Percentiles rank a stretch among this genome's conserved stretches.
phyloP scores from a whole-genome alignment of 164 flowering plant genomes.

The Umbellularia californica region DNA sequence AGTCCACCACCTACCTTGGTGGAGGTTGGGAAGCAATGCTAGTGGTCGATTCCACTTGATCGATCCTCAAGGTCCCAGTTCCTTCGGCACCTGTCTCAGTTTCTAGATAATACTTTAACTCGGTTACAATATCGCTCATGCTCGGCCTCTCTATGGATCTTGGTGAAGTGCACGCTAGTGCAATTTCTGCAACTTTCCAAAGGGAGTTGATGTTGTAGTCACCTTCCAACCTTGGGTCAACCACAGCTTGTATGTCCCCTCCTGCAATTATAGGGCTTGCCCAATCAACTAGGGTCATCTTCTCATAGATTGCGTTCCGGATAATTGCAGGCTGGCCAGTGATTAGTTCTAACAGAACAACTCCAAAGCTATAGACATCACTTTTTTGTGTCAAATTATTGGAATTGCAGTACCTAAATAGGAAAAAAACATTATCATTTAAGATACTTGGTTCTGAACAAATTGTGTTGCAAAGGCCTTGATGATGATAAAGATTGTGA shows the following conservation, averaged over 20 bases:
- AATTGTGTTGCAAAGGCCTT: no score
- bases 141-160: conserved; percentile 29
- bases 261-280: conserved; percentile 20
- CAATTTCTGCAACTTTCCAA: conserved; percentile 41
- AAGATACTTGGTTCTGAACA: background rate
- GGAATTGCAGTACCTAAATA: conserved; percentile 21
- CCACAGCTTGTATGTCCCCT: conserved; percentile 30
- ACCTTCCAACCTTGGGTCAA: conserved; percentile 36
- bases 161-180: conserved; percentile 34
- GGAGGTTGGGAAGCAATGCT: no score
- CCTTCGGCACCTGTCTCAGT: conserved; percentile 7
- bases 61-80: background rate
- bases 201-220: conserved; percentile 27
- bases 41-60: no score
- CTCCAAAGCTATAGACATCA: conserved; percentile 39
- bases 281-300: conserved; percentile 29
- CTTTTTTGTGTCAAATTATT: no score
- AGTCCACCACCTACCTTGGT: no score
- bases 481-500: background rate
- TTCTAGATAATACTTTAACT: conserved; percentile 19
- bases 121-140: conserved; percentile 27
- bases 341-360: conserved; percentile 43
- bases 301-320: background rate
- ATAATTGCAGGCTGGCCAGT: conserved; percentile 32
- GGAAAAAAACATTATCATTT: no score